A percentile compares a stretch with the other conserved stretches of the same genome.
phyloP scores from a whole-genome alignment of 495 filamentous ascomycete species.

The Thermochaetoides thermophila region DNA sequence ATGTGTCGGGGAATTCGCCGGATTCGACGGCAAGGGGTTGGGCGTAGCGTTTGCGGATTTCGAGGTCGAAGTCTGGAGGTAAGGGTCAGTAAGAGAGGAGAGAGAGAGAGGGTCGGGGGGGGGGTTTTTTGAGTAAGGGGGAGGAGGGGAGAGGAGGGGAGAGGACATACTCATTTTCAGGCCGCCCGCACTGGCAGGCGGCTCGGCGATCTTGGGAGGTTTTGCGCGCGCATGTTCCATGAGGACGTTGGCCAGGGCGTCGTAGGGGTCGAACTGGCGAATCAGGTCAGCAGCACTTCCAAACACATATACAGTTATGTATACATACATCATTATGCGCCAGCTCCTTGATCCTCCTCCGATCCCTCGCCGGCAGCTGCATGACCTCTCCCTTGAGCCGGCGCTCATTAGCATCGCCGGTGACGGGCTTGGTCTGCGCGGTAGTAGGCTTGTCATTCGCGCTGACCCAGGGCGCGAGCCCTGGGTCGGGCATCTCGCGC shows the following conservation, averaged over 20 bases:
- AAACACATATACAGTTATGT: not conserved
- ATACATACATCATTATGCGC: constrained; percentile 35
- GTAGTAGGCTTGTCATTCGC: constrained; percentile 89
- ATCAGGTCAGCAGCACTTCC: constrained; percentile 5
- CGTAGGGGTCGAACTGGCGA: constrained; percentile 48
- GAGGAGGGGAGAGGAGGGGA: too few species aligned
- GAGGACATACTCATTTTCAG: constrained; percentile 66
- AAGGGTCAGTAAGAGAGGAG: constrained; percentile 1
- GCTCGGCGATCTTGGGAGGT: constrained; percentile 51
- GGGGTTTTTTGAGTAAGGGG: too few species aligned
- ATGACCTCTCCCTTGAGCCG: constrained; percentile 87
- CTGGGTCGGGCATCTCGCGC: constrained; percentile 79
- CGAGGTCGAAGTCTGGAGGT: constrained; percentile 63
- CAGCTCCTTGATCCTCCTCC: constrained; percentile 74
- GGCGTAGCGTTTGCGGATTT: constrained; percentile 83
- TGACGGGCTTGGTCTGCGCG: constrained; percentile 58
- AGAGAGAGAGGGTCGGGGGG: too few species aligned
- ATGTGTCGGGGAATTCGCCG: constrained; percentile 77
- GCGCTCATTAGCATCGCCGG: constrained; percentile 81
- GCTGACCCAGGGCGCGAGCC: constrained; percentile 88
- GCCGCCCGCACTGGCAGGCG: constrained; percentile 63
- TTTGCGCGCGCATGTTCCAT: constrained; percentile 55
- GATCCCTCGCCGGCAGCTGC: constrained; percentile 73
- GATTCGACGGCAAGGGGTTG: constrained; percentile 79
- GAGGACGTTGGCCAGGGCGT: constrained; percentile 47